Evolutionary conservation across 192 early-diverging fungal genomes (phyloP).

Genomic region (Helicostylum pulchrum): DNA sequence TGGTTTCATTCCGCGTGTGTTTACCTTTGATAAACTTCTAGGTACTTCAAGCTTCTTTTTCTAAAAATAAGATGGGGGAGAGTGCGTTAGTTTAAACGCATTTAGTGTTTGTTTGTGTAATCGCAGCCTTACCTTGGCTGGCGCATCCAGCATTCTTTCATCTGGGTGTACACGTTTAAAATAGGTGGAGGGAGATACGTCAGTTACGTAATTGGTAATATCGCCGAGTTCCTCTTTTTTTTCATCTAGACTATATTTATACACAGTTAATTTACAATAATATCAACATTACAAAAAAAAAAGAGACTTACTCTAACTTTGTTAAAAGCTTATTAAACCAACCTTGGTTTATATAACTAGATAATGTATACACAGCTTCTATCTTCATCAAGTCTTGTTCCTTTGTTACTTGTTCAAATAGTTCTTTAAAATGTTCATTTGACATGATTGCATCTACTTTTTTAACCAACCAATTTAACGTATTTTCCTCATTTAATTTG

Average conservation of each 20-base stretch:
- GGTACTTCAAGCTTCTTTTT: background rate
- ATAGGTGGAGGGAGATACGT: background rate
- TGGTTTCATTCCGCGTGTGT: slow-evolving; percentile 9
- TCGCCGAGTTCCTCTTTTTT: background rate
- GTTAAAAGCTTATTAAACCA: slow-evolving; percentile 13
- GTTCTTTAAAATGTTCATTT: background rate
- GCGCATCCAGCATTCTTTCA: background rate
- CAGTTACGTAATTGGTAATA: background rate
- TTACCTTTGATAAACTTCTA: slow-evolving; percentile 7
- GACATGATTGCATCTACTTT: slow-evolving; percentile 4
- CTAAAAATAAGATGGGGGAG: background rate
- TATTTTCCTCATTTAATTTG: slow-evolving; percentile 6
- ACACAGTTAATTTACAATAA: background rate
- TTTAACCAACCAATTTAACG: slow-evolving; percentile 2
- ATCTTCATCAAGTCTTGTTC: slow-evolving; percentile 2
- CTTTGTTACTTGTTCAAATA: background rate
- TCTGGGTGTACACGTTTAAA: slow-evolving; percentile 1
- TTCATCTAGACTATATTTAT: slow-evolving; percentile 3
- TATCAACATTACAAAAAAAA: background rate
- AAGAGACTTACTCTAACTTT: slow-evolving; percentile 1
- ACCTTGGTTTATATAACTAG: slow-evolving; percentile 8
- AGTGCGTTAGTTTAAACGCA: background rate
- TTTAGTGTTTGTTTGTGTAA: background rate
- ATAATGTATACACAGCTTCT: slow-evolving; percentile 7
- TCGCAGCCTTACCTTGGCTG: background rate